These are phyloP conservation scores for Typha latifolia DNA, from an alignment of 176 grass and related monocot genomes.

Conservation along the genomic window DNA sequence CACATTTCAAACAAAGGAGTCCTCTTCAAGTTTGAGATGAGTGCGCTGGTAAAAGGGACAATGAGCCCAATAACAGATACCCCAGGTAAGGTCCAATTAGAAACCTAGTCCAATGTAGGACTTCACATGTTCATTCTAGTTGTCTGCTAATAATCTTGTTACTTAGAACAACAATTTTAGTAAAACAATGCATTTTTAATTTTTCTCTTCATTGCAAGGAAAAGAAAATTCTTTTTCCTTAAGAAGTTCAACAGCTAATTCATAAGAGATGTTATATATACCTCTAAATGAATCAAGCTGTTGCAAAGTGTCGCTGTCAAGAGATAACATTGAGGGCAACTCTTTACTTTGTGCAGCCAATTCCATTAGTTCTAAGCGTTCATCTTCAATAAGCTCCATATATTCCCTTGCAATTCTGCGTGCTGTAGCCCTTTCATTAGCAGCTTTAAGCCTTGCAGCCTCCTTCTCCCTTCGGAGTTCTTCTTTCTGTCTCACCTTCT, in stretches of 20 bases:
- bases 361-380: slow-evolving; percentile 91
- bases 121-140: no score
- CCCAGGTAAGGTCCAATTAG: no score
- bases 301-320: slow-evolving; percentile 78
- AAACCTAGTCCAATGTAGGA: no score
- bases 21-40: no score
- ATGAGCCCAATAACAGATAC: no score
- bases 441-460: slow-evolving; percentile 70
- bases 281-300: slow-evolving; percentile 89
- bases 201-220: slow-evolving; percentile 6
- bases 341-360: slow-evolving; percentile 75
- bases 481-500: slow-evolving; percentile 85
- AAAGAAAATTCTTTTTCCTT: slow-evolving; percentile 4
- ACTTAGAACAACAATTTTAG: no score
- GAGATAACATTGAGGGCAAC: slow-evolving; percentile 64
- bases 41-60: no score
- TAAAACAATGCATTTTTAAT: not conserved
- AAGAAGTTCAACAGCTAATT: not conserved
- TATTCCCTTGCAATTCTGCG: slow-evolving; percentile 80
- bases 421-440: slow-evolving; percentile 82
- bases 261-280: slow-evolving; percentile 15
- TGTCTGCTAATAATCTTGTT: no score
- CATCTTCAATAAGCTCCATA: slow-evolving; percentile 93
- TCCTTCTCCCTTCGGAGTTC: slow-evolving; percentile 85
- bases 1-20: no score